Percentiles rank a stretch among this genome's conserved stretches.
phyloP scores from a whole-genome alignment of 148 eudicot species.

The Silene latifolia region DNA sequence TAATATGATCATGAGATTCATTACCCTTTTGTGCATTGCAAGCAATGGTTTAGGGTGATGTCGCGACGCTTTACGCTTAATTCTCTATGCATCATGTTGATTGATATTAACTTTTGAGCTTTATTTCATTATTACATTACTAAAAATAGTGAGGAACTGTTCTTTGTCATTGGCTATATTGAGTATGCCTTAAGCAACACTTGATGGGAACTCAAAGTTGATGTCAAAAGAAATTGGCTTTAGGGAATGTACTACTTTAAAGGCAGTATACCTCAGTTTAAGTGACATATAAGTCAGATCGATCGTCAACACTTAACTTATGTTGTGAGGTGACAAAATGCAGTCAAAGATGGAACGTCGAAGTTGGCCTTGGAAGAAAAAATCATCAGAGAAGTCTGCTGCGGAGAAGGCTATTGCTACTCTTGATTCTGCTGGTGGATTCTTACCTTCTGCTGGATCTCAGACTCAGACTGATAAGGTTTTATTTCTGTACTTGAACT shows the following conservation, averaged over 20 bases:
- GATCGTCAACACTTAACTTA: background rate
- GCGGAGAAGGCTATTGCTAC: slow-evolving; percentile 56
- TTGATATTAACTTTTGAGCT: background rate
- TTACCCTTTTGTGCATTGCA: background rate
- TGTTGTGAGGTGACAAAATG: slow-evolving; percentile 8
- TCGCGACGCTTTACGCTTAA: background rate
- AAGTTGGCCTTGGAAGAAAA: slow-evolving; percentile 98
- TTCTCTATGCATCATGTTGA: background rate
- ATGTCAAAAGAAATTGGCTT: background rate
- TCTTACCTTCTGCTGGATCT: slow-evolving; percentile 42
- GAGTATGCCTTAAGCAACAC: slow-evolving; percentile 3
- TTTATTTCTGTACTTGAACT: too few relatives aligned
- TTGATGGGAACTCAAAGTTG: background rate
- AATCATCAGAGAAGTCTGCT: slow-evolving; percentile 71
- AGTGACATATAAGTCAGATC: background rate
- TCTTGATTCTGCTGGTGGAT: slow-evolving; percentile 47
- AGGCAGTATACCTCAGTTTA: background rate
- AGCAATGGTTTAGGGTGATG: background rate
- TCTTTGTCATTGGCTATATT: background rate
- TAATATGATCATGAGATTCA: background rate
- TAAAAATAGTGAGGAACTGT: background rate
- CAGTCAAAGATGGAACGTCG: slow-evolving; percentile 70
- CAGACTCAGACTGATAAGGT: slow-evolving; percentile 43
- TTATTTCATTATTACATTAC: background rate
- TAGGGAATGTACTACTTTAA: too few relatives aligned